phyloP scores from a whole-genome alignment of 2,329 filamentous ascomycete species.

The Colletotrichum gigasporum region DNA sequence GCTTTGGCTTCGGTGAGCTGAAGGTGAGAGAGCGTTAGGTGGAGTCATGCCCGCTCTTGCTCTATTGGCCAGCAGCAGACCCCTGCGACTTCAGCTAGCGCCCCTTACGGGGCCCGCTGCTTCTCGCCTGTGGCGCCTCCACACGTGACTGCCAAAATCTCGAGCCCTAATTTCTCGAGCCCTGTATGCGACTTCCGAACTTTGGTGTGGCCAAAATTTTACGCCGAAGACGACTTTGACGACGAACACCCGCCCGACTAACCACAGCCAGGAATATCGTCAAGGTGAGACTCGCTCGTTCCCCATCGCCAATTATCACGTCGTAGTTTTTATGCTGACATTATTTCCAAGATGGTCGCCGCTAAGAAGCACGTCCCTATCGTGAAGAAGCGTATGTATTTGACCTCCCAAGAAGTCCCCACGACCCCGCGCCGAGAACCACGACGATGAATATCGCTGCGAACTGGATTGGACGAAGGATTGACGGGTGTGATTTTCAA shows the following conservation, averaged over 20 bases:
- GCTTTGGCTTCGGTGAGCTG: background rate
- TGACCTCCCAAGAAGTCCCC: slow-evolving; percentile 27
- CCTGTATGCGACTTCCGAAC: background rate
- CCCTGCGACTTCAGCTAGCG: background rate
- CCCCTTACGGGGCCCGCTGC: background rate
- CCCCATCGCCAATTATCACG: slow-evolving; percentile 12
- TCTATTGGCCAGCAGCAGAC: background rate
- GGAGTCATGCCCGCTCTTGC: too few relatives aligned
- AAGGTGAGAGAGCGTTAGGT: too few relatives aligned
- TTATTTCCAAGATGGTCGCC: slow-evolving; percentile 83
- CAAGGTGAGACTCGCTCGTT: slow-evolving; percentile 46
- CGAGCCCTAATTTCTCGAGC: slow-evolving; percentile 15
- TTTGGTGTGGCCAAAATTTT: slow-evolving; percentile 1
- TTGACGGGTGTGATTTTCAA: slow-evolving; percentile 50
- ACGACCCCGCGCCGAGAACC: slow-evolving; percentile 24
- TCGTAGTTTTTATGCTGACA: slow-evolving; percentile 39
- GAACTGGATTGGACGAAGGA: slow-evolving; percentile 27
- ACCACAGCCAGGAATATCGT: slow-evolving; percentile 50
- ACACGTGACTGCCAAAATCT: slow-evolving; percentile 20
- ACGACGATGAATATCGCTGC: background rate
- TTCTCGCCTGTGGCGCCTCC: background rate
- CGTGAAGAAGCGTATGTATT: slow-evolving; percentile 98
- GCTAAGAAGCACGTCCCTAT: slow-evolving; percentile 99
- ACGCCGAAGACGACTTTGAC: slow-evolving; percentile 8
- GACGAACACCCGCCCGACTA: slow-evolving; percentile 32